Base-by-base conservation (phyloP, 805 yeast genomes). In the Candida maesae region DNA sequence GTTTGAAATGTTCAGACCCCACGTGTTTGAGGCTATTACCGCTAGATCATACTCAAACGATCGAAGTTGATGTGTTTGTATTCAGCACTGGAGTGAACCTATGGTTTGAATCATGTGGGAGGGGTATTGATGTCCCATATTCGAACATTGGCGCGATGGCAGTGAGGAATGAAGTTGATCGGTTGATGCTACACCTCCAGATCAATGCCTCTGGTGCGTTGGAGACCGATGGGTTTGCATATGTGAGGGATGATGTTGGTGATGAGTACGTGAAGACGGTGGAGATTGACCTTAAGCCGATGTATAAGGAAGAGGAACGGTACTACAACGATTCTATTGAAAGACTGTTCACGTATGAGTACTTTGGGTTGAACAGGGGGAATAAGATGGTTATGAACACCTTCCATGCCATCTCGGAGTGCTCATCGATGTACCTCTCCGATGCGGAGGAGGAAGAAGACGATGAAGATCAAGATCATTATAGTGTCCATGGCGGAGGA, bases 321-420 rank as follows among this genome's bases (percentile, higher is more conserved):
- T 63, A 59, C 39, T 63, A 60, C 38, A 64, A 62, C 42, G 52
- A 58, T 6, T 49, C 55, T 11, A 55, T 63, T 4, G 71, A 68
- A 30, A 50, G 52, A 5, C 46, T 68, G 10, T 68, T 68, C 50
- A 63, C 64, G 0, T 61, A 57, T 46, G 57, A 54, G 15, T 56
- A 56, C 42, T 67, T 66, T 51, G 73, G 73, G 0, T 52, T 60
- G 13, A 67, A 67, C 40, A 56, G 65, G 44, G 71, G 72, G 5
- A 67, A 66, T 35, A 62, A 59, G 16, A 46, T 68, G 59, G 66
- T 69, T 2, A 50, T 47, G 11, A 59, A 58, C 38, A 61, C 70
- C 18, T 67, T 63, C 45, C 54, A 58, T 14, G 70, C 71, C 4
- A 37, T 70, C 14, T 55, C 64, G 3, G 53, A 55, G 23, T 69